Conservation (phyloP, 2,329 filamentous ascomycete genomes). For the Metarhizium robertsii region DNA sequence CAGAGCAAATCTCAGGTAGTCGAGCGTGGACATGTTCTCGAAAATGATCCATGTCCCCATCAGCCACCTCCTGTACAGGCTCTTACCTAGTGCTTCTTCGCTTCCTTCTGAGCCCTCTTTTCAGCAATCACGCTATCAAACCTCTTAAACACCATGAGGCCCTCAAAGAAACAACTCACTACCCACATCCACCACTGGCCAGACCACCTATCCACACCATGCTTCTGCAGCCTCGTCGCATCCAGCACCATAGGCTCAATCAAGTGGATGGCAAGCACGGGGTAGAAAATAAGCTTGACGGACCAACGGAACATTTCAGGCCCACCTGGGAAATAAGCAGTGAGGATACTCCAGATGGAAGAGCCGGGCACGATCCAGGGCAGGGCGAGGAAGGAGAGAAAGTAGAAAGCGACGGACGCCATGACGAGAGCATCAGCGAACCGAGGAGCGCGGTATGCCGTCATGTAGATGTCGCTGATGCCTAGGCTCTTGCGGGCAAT, state of each 20-base stretch:
- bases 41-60: neutral
- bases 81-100: constrained; percentile 27
- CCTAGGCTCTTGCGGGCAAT: constrained; percentile 48
- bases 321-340: constrained; percentile 47
- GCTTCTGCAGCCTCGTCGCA: constrained; percentile 31
- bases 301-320: constrained; percentile 47
- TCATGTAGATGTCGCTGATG: constrained; percentile 37
- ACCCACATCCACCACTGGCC: constrained; percentile 49
- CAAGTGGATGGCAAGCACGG: constrained; percentile 56
- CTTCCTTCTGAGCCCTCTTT: constrained; percentile 31
- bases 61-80: neutral
- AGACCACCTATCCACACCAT: constrained; percentile 36
- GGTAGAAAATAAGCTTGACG: constrained; percentile 46
- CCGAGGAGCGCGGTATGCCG: constrained; percentile 29
- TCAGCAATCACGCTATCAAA: constrained; percentile 39
- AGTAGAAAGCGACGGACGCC: constrained; percentile 42
- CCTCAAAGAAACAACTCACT: constrained; percentile 43
- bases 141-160: constrained; percentile 37
- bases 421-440: constrained; percentile 45
- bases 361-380: constrained; percentile 44
- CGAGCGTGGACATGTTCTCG: neutral
- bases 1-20: no score
- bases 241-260: constrained; percentile 51
- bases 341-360: constrained; percentile 37
- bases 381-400: constrained; percentile 36